A percentile compares a stretch with the other conserved stretches of the same genome.
These are phyloP conservation scores for Cercospora sp. DNA, from an alignment of 2,329 filamentous ascomycete genomes.

Conservation along the genomic window DNA sequence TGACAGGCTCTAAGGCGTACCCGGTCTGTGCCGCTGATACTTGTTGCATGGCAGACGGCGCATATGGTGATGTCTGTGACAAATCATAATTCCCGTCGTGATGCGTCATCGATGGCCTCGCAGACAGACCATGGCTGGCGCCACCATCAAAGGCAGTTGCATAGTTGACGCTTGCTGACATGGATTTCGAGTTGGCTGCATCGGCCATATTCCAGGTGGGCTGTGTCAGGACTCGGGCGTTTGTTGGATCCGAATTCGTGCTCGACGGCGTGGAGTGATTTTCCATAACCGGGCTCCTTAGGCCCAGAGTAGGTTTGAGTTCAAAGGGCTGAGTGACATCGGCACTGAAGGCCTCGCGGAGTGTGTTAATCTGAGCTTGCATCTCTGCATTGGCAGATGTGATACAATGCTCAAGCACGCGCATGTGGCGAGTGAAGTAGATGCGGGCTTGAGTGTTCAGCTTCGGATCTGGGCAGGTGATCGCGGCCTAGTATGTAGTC, in stretches of 20 bases:
- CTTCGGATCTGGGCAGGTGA: slow-evolving; percentile 89
- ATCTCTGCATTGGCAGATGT: slow-evolving; percentile 81
- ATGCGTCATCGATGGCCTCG: slow-evolving; percentile 25
- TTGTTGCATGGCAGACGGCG: slow-evolving; percentile 26
- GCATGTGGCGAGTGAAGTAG: slow-evolving; percentile 92
- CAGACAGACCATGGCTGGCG: slow-evolving; percentile 19
- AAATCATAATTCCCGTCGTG: slow-evolving; percentile 26
- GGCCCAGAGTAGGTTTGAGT: slow-evolving; percentile 72
- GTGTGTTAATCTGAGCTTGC: slow-evolving; percentile 82
- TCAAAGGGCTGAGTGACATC: slow-evolving; percentile 83
- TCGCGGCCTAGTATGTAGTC: slow-evolving; percentile 62
- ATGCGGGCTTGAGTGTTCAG: slow-evolving; percentile 81
- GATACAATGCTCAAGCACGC: slow-evolving; percentile 83
- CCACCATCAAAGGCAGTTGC: slow-evolving; percentile 27
- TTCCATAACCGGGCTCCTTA: slow-evolving; percentile 66
- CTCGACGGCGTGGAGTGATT: slow-evolving; percentile 26
- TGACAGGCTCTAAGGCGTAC: slow-evolving; percentile 31
- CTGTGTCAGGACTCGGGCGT: slow-evolving; percentile 12
- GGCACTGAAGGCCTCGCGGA: slow-evolving; percentile 87
- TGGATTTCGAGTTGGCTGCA: slow-evolving; percentile 26
- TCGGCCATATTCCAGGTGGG: slow-evolving; percentile 29
- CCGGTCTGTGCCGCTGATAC: slow-evolving; percentile 28
- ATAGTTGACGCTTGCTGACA: slow-evolving; percentile 30
- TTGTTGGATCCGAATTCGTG: slow-evolving; percentile 21
- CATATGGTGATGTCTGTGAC: slow-evolving; percentile 25